Percentiles rank a stretch among this genome's conserved stretches.
phyloP scores from a whole-genome alignment of 2,329 filamentous ascomycete genomes.

The Paramyrothecium sp. region DNA sequence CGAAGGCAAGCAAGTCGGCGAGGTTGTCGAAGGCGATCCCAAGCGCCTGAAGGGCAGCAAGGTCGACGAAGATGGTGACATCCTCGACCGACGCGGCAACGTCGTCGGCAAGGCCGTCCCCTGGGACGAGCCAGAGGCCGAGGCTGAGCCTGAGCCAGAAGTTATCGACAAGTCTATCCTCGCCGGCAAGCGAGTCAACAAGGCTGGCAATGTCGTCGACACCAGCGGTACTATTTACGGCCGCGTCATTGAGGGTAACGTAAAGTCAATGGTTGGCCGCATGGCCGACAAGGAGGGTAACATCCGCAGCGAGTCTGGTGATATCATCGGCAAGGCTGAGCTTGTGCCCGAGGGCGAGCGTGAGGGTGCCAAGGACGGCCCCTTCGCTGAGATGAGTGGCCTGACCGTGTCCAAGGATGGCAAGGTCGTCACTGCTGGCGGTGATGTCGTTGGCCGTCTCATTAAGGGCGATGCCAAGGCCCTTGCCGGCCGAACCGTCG shows the following conservation, averaged over 20 bases:
- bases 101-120: conserved; percentile 66
- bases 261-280: conserved; percentile 61
- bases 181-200: conserved; percentile 71
- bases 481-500: conserved; percentile 71
- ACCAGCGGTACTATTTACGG: conserved; percentile 56
- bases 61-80: conserved; percentile 68
- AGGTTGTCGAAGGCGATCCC: conserved; percentile 61
- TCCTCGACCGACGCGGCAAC: conserved; percentile 67
- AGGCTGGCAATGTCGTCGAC: conserved; percentile 63
- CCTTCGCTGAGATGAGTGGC: conserved; percentile 65
- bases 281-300: conserved; percentile 72
- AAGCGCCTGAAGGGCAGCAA: conserved; percentile 63
- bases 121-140: conserved; percentile 53
- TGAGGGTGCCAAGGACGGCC: conserved; percentile 61
- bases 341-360: conserved; percentile 67
- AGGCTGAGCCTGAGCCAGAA: conserved; percentile 52
- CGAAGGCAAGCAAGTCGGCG: conserved; percentile 55
- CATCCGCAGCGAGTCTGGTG: conserved; percentile 70
- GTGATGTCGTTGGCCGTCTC: conserved; percentile 71
- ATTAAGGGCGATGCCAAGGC: conserved; percentile 69
- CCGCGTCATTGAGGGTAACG: conserved; percentile 65
- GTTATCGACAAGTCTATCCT: conserved; percentile 60
- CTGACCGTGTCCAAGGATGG: conserved; percentile 68
- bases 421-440: conserved; percentile 63
- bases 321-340: conserved; percentile 66